Evolutionary conservation across 495 filamentous ascomycete species (phyloP), one percentile per base, ranked within the genome.

Genomic region (Sporormia fimetaria): DNA sequence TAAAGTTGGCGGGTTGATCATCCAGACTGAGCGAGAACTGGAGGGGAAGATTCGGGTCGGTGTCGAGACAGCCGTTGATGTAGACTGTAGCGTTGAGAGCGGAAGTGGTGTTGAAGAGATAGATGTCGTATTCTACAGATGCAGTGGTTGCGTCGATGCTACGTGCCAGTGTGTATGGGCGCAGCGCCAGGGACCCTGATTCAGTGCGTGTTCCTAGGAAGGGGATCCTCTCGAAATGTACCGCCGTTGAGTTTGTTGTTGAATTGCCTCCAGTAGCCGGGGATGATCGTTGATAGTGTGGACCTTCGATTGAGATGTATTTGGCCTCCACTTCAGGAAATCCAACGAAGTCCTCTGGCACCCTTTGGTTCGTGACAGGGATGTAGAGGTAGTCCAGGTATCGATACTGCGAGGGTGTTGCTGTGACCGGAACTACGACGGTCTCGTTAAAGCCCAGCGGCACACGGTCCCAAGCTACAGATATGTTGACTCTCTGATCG

Each of bases 21-120:
- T 51, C 47, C 3, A 51, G 21, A 9, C 35, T 37, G 5, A 51
- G 20, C 7, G 47, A 42, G 36, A 44, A 51, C 31, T 45, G 10
- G 12, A 40, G 29, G 6, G 40, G 42, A 1, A 40, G 27, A 1
- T 2, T 14, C 2, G 47, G 41, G 20, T 51, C 42, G 15, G 42
- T 51, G 36, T 51, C 40, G 2, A 46, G 29, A 17, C 15, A 46
- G 4, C 35, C 43, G 21, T 39, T 46, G 26, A 46, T 39, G 29
- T 46, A 46, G 21, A 44, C 28, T 8, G 43, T 46, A 0, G 43
- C 43, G 29, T 46, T 46, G 11, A 46, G 43, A 8, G 34, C 3
- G 2, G 34, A 12, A 3, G 17, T 17, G 11, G 12, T 4, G 12
- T 6, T 30, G 35, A 46, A 46, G 20, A 46, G 28, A 26, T 46